Evolutionary conservation across 495 filamentous ascomycete species (phyloP), one percentile per base, ranked within the genome.

Genomic region (Emericellopsis terricola): DNA sequence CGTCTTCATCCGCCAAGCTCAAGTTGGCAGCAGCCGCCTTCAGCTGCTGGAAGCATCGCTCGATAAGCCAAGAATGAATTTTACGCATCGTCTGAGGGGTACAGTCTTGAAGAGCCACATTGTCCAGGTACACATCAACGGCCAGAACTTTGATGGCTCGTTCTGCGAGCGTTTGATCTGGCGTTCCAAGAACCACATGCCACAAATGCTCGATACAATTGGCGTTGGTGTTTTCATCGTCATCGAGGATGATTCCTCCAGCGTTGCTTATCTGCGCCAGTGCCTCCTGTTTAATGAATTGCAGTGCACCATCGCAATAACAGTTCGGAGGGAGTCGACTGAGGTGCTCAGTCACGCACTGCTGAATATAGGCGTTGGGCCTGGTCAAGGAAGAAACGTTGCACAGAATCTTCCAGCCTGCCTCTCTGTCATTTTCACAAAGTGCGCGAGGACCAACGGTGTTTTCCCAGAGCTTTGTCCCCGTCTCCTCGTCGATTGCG

Each of bases 1-100:
- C n/a, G n/a, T n/a, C n/a, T n/a, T n/a, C n/a, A n/a, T n/a, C n/a
- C n/a, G n/a, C n/a, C n/a, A n/a, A n/a, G n/a, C n/a, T n/a, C n/a
- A n/a, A n/a, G n/a, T n/a, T n/a, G n/a, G n/a, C n/a, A n/a, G n/a
- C n/a, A n/a, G n/a, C 73, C 2, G 62, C 57, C 23, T 71, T 76
- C 7, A 94, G 62, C 46, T 89, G 79, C 11, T 64, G 53, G 8
- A 91, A 65, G 43, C 85, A 93, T 31, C 81, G 73, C 41, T 78
- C 64, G 13, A 83, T 81, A 9, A 94, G 60, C 8, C 66, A 62
- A 37, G 87, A 61, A 51, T 94, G 85, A n/a, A 86, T 78, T 43
- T 48, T 55, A 15, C 56, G 50, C 17, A 58, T 56, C 14, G 56
- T 55, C n/a, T 58, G 50, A 14, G 56, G 55, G 7, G 57, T 47